Evolutionary conservation across 768 basidiomycete genomes (phyloP), one percentile per base, ranked within the genome.

Genomic region (Leucogyrophana mollusca): DNA sequence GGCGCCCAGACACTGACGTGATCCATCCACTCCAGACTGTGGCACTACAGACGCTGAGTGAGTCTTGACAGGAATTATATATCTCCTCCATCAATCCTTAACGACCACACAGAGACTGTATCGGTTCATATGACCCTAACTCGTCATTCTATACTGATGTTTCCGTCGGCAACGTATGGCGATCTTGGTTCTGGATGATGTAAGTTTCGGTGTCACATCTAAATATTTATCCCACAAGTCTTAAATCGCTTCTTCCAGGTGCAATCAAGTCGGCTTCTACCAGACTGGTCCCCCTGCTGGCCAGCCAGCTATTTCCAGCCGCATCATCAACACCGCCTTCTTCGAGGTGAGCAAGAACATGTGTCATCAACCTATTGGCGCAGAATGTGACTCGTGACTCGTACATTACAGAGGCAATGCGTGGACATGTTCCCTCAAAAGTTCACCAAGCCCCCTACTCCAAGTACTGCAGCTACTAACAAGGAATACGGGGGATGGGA

Each of bases 151-250:
- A 72, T 66, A 83, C 81, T 10, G 66, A 83, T 50, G 80, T 70
- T 2, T 60, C 69, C 4, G 62, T 88, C 30, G 66, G 85, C 59
- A 80, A 88, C 49, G 46, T 69, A 0, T 51, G 49, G 3, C 76
- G 87, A 18, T 85, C 86, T 3, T 90, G 86, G 85, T 63, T 68
- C 47, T 88, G 87, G 87, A 78, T 85, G 56, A 77, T 82, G 82
- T 76, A 63, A 47, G 74, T 58, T 21, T n/a, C 27, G 10, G 11
- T 7, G 25, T 43, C 27, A 8, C 4, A 7, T 8, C 14, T 45
- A 1, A 13, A 34, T 46, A n/a, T 18, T 17, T n/a, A 18, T n/a
- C 10, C 38, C 22, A 22, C 20, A 47, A 30, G 25, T 34, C 43
- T 22, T 45, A 35, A 17, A 25, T 51, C 35, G 11, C 49, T 17